phyloP scores from a whole-genome alignment of 192 early-diverging fungal genomes.

The Backusella tarrabulga region DNA sequence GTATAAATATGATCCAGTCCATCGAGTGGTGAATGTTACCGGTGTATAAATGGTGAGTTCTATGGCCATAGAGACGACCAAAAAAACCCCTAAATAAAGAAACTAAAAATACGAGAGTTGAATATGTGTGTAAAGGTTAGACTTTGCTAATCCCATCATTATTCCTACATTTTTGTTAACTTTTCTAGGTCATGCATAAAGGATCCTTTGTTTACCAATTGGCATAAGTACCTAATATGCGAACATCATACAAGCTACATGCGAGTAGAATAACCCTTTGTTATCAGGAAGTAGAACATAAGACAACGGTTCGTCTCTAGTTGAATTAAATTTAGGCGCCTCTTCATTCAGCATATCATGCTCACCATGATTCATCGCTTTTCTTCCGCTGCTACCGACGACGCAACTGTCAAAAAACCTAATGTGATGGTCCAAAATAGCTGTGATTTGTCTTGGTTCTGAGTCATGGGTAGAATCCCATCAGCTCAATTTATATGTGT shows the following conservation, averaged over 20 bases:
- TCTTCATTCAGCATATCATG: constrained; percentile 6
- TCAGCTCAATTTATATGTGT: too few relatives aligned
- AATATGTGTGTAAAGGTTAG: constrained; percentile 23
- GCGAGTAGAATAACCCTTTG: constrained; percentile 28
- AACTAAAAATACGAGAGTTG: constrained; percentile 23
- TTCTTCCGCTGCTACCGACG: too few relatives aligned
- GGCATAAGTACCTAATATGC: constrained; percentile 36
- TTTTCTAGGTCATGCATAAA: background rate
- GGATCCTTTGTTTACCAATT: constrained; percentile 27
- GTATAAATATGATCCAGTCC: constrained; percentile 25
- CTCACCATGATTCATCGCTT: background rate
- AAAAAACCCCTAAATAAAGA: constrained; percentile 29
- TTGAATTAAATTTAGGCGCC: constrained; percentile 28
- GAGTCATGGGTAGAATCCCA: too few relatives aligned
- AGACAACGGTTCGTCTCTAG: constrained; percentile 30
- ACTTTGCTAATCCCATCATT: constrained; percentile 33
- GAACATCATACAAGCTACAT: constrained; percentile 32
- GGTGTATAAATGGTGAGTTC: constrained; percentile 24
- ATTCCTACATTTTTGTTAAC: constrained; percentile 8
- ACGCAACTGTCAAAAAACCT: too few relatives aligned
- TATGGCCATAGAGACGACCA: constrained; percentile 28
- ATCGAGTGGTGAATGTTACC: constrained; percentile 32
- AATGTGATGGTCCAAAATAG: too few relatives aligned
- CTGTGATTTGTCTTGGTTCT: too few relatives aligned
- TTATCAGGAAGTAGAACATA: constrained; percentile 25